Evolutionary conservation across 768 basidiomycete genomes (phyloP).

Genomic region (Podaxis sp.): DNA sequence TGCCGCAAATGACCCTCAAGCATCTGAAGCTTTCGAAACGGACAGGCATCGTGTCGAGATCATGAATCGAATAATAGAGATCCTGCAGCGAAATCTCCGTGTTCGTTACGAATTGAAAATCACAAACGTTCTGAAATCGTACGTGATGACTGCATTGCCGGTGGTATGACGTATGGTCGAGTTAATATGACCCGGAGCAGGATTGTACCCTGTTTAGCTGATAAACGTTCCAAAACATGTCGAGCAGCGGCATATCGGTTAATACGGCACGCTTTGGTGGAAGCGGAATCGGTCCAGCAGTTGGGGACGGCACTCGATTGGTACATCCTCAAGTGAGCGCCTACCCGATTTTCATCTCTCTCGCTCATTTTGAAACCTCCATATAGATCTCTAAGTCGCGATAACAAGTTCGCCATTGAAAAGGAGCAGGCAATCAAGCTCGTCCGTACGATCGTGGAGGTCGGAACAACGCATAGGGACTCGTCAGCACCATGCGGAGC

Average conservation of each 20-base stretch:
- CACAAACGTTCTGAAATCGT: conserved; percentile 75
- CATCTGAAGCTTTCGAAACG: conserved; percentile 38
- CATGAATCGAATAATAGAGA: conserved; percentile 63
- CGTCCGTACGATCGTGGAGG: conserved; percentile 77
- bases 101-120: conserved; percentile 77
- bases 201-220: conserved; percentile 76
- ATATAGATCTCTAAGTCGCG: conserved; percentile 76
- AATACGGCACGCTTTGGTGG: conserved; percentile 76
- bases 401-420: conserved; percentile 79
- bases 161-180: not conserved
- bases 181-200: conserved; percentile 37
- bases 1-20: conserved; percentile 22
- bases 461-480: conserved; percentile 61
- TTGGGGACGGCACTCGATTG: conserved; percentile 77
- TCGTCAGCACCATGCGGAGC: conserved; percentile 39
- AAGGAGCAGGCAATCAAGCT: conserved; percentile 93
- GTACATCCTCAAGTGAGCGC: conserved; percentile 83
- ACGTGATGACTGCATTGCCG: conserved; percentile 27
- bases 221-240: conserved; percentile 67
- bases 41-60: conserved; percentile 60
- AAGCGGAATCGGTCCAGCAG: conserved; percentile 64
- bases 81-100: conserved; percentile 68
- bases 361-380: conserved; percentile 7
- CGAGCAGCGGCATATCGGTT: conserved; percentile 84
- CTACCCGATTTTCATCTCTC: not conserved